Base-by-base conservation (phyloP, 2,329 filamentous ascomycete species). In the Apiospora aurea region DNA sequence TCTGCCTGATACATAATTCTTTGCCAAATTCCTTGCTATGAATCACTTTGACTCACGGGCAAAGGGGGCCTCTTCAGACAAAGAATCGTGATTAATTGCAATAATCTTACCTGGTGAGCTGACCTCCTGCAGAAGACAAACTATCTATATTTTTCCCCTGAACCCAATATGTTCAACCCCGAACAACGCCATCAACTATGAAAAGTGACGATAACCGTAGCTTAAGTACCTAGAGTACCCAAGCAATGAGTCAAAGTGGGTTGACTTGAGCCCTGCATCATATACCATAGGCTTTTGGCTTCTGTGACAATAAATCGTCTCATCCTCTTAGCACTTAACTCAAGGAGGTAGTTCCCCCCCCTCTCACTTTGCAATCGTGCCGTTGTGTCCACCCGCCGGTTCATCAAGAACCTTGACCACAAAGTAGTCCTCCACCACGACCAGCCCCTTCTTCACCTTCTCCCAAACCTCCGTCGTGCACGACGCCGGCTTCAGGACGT, bases 401-500 rank as follows among this genome's bases (percentile, higher is more conserved):
- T 68, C 67, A 2, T 18, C 41, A 10, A 38, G 2, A 10, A 47
- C 18, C 0, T 43, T 34, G 1, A 53, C 34, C 0, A 69, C 68
- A 13, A 29, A 69, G n/a, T 38, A 69, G 18, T 69, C 47, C 47
- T 57, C 18, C 44, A 69, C 47, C 68, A 57, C 47, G 2, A 57
- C 69, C 14, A 18, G 24, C 13, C 69, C 69, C 49, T 26, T 46
- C 43, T 34, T 41, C 1, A 44, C 69, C 53, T 26, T 70, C 1
- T 38, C 38, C 69, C 69, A 66, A 16, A 70, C 69, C n/a, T 47
- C 41, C 10, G 69, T 8, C 21, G 41, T 44, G 44, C 69, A 70
- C n/a, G 69, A 46, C 34, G 41, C 69, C 49, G 69, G 51, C 51
- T 43, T 43, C 18, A 73, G 47, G 38, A 73, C 46, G 43, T 73